phyloP scores from a whole-genome alignment of 2,329 filamentous ascomycete species.

The Trichoderma sp. region DNA sequence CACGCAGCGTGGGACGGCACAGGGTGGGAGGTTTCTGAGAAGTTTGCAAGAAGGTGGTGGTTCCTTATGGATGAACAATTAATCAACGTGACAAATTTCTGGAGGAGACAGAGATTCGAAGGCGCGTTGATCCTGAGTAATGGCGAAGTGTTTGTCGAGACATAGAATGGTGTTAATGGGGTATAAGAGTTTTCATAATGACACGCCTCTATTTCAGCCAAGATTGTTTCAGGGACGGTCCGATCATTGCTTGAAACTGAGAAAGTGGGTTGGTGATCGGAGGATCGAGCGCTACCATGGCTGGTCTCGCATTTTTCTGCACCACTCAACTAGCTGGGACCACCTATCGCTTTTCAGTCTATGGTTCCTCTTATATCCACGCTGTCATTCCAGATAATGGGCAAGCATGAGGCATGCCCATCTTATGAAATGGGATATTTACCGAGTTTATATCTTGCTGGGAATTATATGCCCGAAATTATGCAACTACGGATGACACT shows the following conservation, averaged over 20 bases:
- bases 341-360: background rate
- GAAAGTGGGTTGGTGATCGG: background rate
- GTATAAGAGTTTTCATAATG: background rate
- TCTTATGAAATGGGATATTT: background rate
- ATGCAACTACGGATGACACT: too few relatives aligned
- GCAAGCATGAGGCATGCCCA: background rate
- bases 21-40: background rate
- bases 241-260: background rate
- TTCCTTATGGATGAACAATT: background rate
- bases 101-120: background rate
- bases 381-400: too few relatives aligned
- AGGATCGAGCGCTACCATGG: background rate
- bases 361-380: background rate
- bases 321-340: background rate
- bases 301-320: background rate
- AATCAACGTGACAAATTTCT: conserved; percentile 1
- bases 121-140: background rate
- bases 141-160: background rate
- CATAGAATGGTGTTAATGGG: background rate
- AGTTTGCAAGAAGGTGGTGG: conserved; percentile 1
- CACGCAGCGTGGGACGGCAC: background rate
- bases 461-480: too few relatives aligned
- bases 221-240: background rate
- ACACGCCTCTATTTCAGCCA: background rate
- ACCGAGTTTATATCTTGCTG: background rate